Evolutionary conservation across 2,329 filamentous ascomycete genomes (phyloP).

Genomic region (Nemania abortiva): DNA sequence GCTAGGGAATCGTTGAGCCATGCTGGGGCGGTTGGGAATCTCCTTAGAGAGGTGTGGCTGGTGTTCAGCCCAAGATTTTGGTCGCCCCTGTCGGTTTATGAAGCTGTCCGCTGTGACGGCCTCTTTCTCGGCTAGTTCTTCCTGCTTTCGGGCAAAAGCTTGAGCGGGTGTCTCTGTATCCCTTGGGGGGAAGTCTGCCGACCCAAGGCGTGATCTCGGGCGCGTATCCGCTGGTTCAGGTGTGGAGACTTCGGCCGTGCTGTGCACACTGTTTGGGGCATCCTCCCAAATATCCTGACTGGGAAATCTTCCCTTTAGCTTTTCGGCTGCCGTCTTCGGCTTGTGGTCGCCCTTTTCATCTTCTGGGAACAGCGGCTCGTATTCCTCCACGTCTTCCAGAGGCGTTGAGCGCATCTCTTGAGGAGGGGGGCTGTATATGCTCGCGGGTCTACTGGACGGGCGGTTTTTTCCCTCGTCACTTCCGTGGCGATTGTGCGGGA

Average conservation of each 20-base stretch:
- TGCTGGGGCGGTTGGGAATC: slow-evolving; percentile 61
- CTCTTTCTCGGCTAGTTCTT: slow-evolving; percentile 73
- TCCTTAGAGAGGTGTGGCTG: slow-evolving; percentile 65
- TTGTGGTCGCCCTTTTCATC: slow-evolving; percentile 67
- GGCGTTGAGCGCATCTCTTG: slow-evolving; percentile 73
- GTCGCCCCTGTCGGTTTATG: slow-evolving; percentile 64
- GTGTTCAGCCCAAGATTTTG: slow-evolving; percentile 60
- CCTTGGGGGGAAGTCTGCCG: slow-evolving; percentile 51
- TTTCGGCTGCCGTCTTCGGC: slow-evolving; percentile 56
- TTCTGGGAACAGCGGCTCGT: slow-evolving; percentile 93
- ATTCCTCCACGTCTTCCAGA: slow-evolving; percentile 90
- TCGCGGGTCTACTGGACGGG: slow-evolving; percentile 73
- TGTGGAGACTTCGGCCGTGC: slow-evolving; percentile 84
- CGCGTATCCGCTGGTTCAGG: slow-evolving; percentile 71
- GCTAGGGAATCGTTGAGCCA: slow-evolving; percentile 84
- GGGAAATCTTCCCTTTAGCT: slow-evolving; percentile 76
- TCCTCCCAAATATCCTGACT: slow-evolving; percentile 99
- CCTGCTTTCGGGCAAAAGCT: slow-evolving; percentile 74
- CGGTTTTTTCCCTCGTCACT: slow-evolving; percentile 72
- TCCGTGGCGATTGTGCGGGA: slow-evolving; percentile 77
- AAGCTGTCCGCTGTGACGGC: slow-evolving; percentile 62
- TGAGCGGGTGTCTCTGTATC: slow-evolving; percentile 69
- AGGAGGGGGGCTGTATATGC: slow-evolving; percentile 69
- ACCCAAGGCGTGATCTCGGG: slow-evolving; percentile 55
- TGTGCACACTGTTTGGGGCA: slow-evolving; percentile 84